Evolutionary conservation across 148 eudicot genomes (phyloP).

Genomic region (Rheum nobile): DNA sequence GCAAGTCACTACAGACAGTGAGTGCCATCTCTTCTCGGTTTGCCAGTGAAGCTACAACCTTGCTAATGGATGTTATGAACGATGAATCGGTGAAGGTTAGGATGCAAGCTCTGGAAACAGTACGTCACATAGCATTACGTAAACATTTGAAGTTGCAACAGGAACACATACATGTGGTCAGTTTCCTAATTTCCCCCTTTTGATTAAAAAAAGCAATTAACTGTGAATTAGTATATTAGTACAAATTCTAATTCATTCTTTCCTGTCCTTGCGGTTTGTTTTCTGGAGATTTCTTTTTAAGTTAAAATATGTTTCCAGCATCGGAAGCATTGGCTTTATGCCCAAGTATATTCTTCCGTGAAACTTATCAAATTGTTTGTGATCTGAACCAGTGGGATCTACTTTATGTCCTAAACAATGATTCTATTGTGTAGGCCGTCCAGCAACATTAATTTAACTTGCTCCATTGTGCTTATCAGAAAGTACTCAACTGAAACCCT

Average conservation of each 20-base stretch:
- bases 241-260: background rate
- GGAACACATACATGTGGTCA: conserved; percentile 58
- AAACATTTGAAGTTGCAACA: conserved; percentile 52
- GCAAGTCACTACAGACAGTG: conserved; percentile 48
- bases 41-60: conserved; percentile 48
- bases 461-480: background rate
- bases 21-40: conserved; percentile 41
- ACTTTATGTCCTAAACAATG: background rate
- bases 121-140: conserved; percentile 44
- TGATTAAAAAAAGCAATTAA: background rate
- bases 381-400: background rate
- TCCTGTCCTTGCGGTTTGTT: background rate
- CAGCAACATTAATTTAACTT: background rate
- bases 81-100: conserved; percentile 72
- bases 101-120: conserved; percentile 52
- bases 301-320: background rate
- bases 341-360: background rate
- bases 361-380: background rate
- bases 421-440: background rate
- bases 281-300: background rate
- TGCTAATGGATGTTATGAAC: conserved; percentile 60
- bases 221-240: background rate
- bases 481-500: background rate
- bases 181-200: background rate
- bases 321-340: background rate